Base-by-base conservation (phyloP, 2,329 filamentous ascomycete species). In the Xylariaceae sp. region DNA sequence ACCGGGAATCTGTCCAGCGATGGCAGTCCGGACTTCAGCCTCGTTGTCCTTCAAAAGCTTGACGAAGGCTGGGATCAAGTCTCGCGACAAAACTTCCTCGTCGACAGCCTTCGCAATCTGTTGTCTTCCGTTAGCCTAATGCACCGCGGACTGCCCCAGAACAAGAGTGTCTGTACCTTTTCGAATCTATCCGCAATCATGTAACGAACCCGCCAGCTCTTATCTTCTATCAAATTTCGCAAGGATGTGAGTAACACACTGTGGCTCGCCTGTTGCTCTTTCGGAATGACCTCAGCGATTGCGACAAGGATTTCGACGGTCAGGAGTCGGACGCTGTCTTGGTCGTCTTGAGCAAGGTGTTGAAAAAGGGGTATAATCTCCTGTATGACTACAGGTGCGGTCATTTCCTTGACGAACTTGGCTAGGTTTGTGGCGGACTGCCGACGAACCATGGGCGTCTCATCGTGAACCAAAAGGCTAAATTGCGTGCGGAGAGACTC, bases 281-380 rank as follows among this genome's bases (percentile, higher is more conserved):
- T 97, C 58, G 94, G 94, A 32, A 99, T 91, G 56, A 92, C 90
- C 74, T 99, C 94, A 58, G 94, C 92, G 67, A 99, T 95, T 40
- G 92, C 88, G 68, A 97, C 95, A 64, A 99, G 82, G 60, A 97
- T 89, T 69, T 99, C 92, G 42, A 99, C 94, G 1, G 94, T 99
- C 70, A 99, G 79, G 67, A 99, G 79, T 61, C 94, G 87, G 61
- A 99, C 94, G 68, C 92, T 97, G 73, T 99, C 94, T 75, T 99
- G 94, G 71, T 99, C 94, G 70, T 99, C 94, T 67, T 88, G 85
- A 50, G 92, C 91, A 60, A 99, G 85, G 73, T 96, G 92, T 75
- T 97, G 91, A 77, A 99, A 99, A 64, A 97, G 83, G 70, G 92
- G 90, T 77, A 99, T 96, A 89, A 99, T 97, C 77, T 99, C 94